A percentile compares a stretch with the other conserved stretches of the same genome.
Evolutionary conservation across 345 rosid genomes (phyloP).

Genomic region (Brassica incana): DNA sequence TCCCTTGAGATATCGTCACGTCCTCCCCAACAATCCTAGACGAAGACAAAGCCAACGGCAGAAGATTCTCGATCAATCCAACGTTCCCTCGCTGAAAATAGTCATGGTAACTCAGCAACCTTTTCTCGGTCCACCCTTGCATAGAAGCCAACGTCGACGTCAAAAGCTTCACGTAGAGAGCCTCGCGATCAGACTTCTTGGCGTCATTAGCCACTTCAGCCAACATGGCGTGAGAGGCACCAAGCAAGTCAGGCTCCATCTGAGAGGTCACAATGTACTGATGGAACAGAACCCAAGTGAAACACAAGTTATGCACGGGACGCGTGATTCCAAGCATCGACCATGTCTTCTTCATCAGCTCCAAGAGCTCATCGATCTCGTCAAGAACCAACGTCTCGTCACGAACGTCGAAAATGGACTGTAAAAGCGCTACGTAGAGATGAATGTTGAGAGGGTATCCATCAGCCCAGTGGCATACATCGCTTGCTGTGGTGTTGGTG

Average conservation of each 20-base stretch:
- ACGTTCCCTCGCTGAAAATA: conserved; percentile 60
- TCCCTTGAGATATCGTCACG: conserved; percentile 41
- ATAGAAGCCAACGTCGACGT: conserved; percentile 61
- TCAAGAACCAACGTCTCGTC: conserved; percentile 81
- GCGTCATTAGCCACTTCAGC: conserved; percentile 76
- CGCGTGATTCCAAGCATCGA: conserved; percentile 64
- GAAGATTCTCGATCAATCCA: conserved; percentile 55
- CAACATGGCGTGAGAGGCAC: conserved; percentile 71
- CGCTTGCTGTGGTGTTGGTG: conserved; percentile 40
- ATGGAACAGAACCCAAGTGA: conserved; percentile 81
- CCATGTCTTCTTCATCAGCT: conserved; percentile 93
- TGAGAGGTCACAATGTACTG: conserved; percentile 66
- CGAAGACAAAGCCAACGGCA: conserved; percentile 64
- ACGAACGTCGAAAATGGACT: conserved; percentile 63
- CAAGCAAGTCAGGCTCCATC: conserved; percentile 70
- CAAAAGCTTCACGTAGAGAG: conserved; percentile 54
- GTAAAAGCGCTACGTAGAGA: conserved; percentile 65
- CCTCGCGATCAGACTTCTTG: conserved; percentile 61
- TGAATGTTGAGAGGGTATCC: conserved; percentile 80
- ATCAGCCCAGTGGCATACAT: conserved; percentile 87
- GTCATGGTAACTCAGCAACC: conserved; percentile 66
- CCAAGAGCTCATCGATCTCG: conserved; percentile 86
- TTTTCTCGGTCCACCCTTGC: conserved; percentile 79
- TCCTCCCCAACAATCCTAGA: conserved; percentile 70
- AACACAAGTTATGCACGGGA: conserved; percentile 64